Conservation (phyloP, 2,329 filamentous ascomycete species). For the Paracorniculantispora psalliotae region DNA sequence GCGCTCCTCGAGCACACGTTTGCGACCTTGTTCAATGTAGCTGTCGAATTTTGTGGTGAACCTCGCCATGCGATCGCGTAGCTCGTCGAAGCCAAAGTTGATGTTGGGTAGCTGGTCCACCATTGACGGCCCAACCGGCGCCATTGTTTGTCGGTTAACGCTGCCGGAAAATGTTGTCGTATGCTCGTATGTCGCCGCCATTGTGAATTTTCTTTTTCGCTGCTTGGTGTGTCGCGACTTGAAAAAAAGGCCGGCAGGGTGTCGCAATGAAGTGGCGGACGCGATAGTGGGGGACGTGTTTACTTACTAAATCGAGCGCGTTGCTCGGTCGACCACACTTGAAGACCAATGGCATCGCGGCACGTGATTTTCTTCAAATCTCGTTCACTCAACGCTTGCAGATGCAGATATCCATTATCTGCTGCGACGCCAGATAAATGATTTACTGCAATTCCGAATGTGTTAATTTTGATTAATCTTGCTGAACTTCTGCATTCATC, state of each 20-base stretch:
- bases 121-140: slow-evolving; percentile 59
- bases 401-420: neutral
- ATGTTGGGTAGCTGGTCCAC: slow-evolving; percentile 78
- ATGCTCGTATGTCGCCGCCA: slow-evolving; percentile 61
- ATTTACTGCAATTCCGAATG: neutral
- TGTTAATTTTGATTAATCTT: neutral
- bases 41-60: slow-evolving; percentile 89
- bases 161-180: slow-evolving; percentile 63
- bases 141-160: slow-evolving; percentile 52
- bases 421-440: neutral
- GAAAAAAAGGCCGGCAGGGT: neutral
- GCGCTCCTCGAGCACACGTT: slow-evolving; percentile 84
- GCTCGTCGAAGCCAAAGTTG: slow-evolving; percentile 92
- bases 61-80: slow-evolving; percentile 90
- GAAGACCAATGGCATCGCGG: neutral
- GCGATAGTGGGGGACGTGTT: slow-evolving; percentile 8
- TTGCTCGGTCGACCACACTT: slow-evolving; percentile 25
- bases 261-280: neutral
- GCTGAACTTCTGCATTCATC: neutral
- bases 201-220: slow-evolving; percentile 25
- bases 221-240: neutral
- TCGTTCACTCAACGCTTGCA: neutral
- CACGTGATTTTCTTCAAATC: slow-evolving; percentile 12
- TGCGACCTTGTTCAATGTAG: slow-evolving; percentile 88
- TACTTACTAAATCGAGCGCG: slow-evolving; percentile 20